Conservation (phyloP, 192 early-diverging fungal genomes). For the Helicostylum pulchrum region DNA sequence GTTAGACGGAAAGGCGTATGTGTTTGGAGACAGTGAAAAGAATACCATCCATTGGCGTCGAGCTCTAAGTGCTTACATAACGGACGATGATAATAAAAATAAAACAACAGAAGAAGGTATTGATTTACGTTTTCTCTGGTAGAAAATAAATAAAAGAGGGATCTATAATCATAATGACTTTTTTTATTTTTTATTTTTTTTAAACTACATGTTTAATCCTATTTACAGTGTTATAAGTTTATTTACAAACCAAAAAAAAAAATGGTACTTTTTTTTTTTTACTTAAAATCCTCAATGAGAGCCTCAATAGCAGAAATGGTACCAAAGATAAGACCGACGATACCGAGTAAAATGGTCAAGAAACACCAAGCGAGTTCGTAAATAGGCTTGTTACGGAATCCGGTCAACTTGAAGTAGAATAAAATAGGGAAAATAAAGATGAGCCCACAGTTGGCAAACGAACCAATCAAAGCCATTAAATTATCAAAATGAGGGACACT, state of each 20-base stretch:
- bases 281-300: constrained; percentile 30
- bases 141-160: too few species aligned
- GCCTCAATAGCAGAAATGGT: constrained; percentile 60
- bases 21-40: constrained; percentile 8
- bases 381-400: constrained; percentile 39
- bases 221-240: not conserved
- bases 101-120: constrained; percentile 4
- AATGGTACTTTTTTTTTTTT: not conserved
- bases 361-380: constrained; percentile 49
- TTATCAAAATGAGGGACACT: constrained; percentile 78
- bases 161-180: too few species aligned
- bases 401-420: constrained; percentile 73
- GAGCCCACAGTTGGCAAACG: constrained; percentile 69
- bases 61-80: not conserved
- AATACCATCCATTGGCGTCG: constrained; percentile 14
- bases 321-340: constrained; percentile 64
- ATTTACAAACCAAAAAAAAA: constrained; percentile 7
- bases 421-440: constrained; percentile 84
- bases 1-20: constrained; percentile 11
- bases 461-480: constrained; percentile 74
- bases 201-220: constrained; percentile 1
- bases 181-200: not conserved
- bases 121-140: constrained; percentile 16
- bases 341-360: constrained; percentile 60
- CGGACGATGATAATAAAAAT: not conserved